Base-by-base conservation (phyloP, 225 moss, liverwort and hornwort species). In the Physcomitrellopsis africana region DNA sequence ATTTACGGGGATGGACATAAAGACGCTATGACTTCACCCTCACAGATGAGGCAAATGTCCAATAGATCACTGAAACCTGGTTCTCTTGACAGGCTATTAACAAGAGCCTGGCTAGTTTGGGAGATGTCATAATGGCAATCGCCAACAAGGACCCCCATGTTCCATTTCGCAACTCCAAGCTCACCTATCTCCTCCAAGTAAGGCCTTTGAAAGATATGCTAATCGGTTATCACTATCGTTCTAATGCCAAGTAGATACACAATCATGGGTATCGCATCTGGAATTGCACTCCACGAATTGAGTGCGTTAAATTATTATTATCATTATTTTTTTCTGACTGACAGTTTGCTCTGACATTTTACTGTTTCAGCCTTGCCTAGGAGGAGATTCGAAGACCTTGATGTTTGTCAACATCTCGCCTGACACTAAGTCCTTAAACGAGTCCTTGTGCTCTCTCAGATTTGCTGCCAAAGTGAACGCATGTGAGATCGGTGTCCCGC, bases 331-430 rank as follows among this genome's bases (percentile, higher is more conserved):
- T 4, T 5, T 37, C 7, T 70, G 9, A 62, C 68, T 13, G 14
- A 17, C 41, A 5, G 56, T 46, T 12, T 14, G 7, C 17, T 44
- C 53, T 37, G 32, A 37, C 32, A 7, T 19, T 19, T 5, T 75
- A 27, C 20, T 56, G 13, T 22, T 70, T 70, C 97, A 97, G 94
- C 97, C 97, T 72, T 97, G 97, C 74, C 85, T 97, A 45, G 94
- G 97, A 79, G 97, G 97, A 89, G 97, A 97, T 80, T 92, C 97
- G 1, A 97, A 97, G 86, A 97, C 97, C 29, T 79, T 97, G 60
- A 97, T 97, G 97, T 97, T 97, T 65, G 97, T 97, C 70, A 97
- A 97, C 87, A 97, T 97, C 60, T 97, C 97, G 14, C 97, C 97
- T 1, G 97, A 97, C 56, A 64, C 76, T 1, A 97, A 92, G 76